Evolutionary conservation across 2,329 filamentous ascomycete genomes (phyloP).

Genomic region (Trichoderma atrobrunneum): DNA sequence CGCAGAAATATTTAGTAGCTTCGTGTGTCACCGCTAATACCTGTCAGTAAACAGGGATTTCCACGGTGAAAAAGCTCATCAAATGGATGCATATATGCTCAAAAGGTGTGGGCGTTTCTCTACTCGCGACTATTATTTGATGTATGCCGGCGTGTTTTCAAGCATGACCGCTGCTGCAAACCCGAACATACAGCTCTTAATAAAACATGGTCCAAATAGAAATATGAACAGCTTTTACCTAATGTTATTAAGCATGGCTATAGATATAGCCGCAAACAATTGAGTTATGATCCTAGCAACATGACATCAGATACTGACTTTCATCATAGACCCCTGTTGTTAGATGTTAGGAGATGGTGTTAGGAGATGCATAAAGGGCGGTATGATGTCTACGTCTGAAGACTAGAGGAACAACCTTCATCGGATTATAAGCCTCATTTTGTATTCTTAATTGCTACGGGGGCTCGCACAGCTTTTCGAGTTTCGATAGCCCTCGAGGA

Average conservation of each 20-base stretch:
- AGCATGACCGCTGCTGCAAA: background rate
- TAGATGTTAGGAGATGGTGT: background rate
- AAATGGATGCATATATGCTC: too few species aligned
- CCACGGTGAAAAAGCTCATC: too few species aligned
- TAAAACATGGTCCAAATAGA: background rate
- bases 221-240: background rate
- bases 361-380: background rate
- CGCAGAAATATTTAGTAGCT: too few species aligned
- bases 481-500: background rate
- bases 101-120: too few species aligned
- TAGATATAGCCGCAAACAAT: background rate
- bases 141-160: too few species aligned
- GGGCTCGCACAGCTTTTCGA: background rate
- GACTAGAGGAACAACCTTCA: background rate
- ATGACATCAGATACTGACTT: background rate
- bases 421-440: background rate
- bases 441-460: background rate
- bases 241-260: background rate
- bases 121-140: too few species aligned
- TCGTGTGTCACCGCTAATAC: too few species aligned
- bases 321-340: background rate
- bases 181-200: background rate
- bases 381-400: background rate
- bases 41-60: too few species aligned
- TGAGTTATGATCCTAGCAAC: background rate